Evolutionary conservation across 2,329 filamentous ascomycete species (phyloP).

Genomic region (Sarocladium oryzae): DNA sequence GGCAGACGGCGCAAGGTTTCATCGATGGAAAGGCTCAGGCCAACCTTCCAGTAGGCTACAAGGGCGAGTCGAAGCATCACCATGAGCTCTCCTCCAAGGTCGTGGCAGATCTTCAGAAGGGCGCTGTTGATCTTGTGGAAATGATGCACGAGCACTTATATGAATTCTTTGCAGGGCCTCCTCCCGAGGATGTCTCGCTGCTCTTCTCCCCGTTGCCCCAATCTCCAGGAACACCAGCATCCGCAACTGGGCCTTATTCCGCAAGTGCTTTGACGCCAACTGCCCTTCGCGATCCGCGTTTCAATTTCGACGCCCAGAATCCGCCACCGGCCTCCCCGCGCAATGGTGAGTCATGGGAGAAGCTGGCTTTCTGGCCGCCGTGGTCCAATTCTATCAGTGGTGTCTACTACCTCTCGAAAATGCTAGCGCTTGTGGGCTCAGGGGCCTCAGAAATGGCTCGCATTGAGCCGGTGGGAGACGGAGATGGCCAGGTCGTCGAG

Average conservation of each 20-base stretch:
- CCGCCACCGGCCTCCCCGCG: conserved; percentile 70
- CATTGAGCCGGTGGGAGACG: conserved; percentile 55
- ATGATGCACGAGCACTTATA: conserved; percentile 74
- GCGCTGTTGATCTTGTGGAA: conserved; percentile 74
- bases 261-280: conserved; percentile 41
- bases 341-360: conserved; percentile 82
- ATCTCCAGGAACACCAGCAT: conserved; percentile 22
- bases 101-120: conserved; percentile 65
- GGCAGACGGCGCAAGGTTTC: conserved; percentile 87
- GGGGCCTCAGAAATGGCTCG: conserved; percentile 81
- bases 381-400: conserved; percentile 87
- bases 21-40: conserved; percentile 80
- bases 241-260: conserved; percentile 9
- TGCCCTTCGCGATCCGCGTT: conserved; percentile 61
- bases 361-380: conserved; percentile 93
- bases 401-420: conserved; percentile 81
- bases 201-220: conserved; percentile 74
- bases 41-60: conserved; percentile 71
- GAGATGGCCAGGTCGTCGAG: conserved; percentile 56
- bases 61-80: conserved; percentile 73
- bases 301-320: conserved; percentile 73
- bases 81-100: conserved; percentile 71
- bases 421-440: conserved; percentile 75
- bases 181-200: conserved; percentile 83
- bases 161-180: conserved; percentile 79